Conservation (phyloP, 805 yeast species). For the Wickerhamomyces bisporus region DNA sequence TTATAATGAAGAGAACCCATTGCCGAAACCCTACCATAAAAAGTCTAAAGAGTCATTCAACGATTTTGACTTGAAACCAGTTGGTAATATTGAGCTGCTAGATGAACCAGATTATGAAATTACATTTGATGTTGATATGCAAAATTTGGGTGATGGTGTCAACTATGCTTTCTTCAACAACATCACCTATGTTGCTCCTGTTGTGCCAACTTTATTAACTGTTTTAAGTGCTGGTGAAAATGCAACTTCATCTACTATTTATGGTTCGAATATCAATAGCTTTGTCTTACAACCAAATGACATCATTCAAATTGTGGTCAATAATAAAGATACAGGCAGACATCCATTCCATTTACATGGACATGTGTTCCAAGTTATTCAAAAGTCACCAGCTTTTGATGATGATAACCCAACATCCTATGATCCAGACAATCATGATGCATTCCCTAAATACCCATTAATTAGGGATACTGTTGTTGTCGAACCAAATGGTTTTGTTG, state of each 20-base stretch:
- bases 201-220: constrained; percentile 64
- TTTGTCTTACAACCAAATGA: constrained; percentile 57
- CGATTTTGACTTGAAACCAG: constrained; percentile 34
- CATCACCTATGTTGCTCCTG: constrained; percentile 58
- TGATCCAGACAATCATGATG: constrained; percentile 37
- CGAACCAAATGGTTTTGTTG: constrained; percentile 62
- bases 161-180: constrained; percentile 75
- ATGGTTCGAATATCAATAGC: constrained; percentile 66
- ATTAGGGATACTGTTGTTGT: constrained; percentile 69
- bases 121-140: constrained; percentile 57
- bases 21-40: constrained; percentile 23
- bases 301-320: constrained; percentile 66
- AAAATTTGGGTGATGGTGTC: constrained; percentile 66
- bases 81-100: constrained; percentile 41
- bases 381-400: constrained; percentile 43
- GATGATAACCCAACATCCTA: constrained; percentile 55
- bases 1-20: constrained; percentile 35
- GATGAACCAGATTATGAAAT: constrained; percentile 60
- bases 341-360: constrained; percentile 78
- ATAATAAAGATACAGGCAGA: constrained; percentile 72
- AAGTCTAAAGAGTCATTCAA: constrained; percentile 19
- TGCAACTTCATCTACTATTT: constrained; percentile 55
- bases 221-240: constrained; percentile 55
- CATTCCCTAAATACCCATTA: constrained; percentile 55
- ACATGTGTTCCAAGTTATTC: constrained; percentile 59